These are phyloP conservation scores for Piper betle DNA, from an alignment of 164 flowering plant genomes.

Conservation along the genomic window DNA sequence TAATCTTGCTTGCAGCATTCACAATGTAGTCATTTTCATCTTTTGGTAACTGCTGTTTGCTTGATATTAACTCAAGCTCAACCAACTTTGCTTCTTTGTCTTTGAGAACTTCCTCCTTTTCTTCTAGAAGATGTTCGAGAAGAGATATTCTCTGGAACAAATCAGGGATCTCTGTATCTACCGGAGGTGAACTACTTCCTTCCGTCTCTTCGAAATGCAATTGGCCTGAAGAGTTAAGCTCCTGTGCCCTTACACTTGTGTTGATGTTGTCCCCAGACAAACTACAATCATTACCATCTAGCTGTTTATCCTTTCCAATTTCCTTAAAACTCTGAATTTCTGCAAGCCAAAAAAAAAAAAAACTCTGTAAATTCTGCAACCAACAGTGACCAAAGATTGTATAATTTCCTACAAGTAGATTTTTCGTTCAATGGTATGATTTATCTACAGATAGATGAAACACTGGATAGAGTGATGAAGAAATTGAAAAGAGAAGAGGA, in stretches of 20 bases:
- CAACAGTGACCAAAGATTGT: not conserved
- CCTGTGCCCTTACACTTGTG: conserved; percentile 8
- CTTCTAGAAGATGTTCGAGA: conserved; percentile 38
- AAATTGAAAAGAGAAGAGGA: no score
- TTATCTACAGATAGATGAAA: no score
- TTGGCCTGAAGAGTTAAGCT: conserved; percentile 15
- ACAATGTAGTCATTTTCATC: conserved; percentile 14
- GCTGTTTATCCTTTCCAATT: conserved; percentile 36
- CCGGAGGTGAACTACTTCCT: conserved; percentile 4
- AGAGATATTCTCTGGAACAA: conserved; percentile 18
- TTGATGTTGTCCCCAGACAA: conserved; percentile 5
- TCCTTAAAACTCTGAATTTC: conserved; percentile 42
- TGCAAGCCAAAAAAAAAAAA: conserved; percentile 18
- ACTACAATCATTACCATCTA: conserved; percentile 1
- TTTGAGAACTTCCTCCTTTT: conserved; percentile 10
- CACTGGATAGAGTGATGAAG: no score
- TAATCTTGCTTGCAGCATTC: conserved; percentile 2
- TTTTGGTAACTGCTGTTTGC: conserved; percentile 9
- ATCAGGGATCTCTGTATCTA: conserved; percentile 15
- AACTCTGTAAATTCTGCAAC: not conserved
- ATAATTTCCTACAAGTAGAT: not conserved
- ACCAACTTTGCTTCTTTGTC: conserved; percentile 28
- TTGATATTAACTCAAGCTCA: conserved; percentile 29
- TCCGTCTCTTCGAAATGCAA: conserved; percentile 16
- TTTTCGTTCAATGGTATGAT: no score